Percentiles rank a stretch among this genome's conserved stretches.
phyloP scores from a whole-genome alignment of 768 basidiomycete species.

The Tricholoma hemisulphureum region DNA sequence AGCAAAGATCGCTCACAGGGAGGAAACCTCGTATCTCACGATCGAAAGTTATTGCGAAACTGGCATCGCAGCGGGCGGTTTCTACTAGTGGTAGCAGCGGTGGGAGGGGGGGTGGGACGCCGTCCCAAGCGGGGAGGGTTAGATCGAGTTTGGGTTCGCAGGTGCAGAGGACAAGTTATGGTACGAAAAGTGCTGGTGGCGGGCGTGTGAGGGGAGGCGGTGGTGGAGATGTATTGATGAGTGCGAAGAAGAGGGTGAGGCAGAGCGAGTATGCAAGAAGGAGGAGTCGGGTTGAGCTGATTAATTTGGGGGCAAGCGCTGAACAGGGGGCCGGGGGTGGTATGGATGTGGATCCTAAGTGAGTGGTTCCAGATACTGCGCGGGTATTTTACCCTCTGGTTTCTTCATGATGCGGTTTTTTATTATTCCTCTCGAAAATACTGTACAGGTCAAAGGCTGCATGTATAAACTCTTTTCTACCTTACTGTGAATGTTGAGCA shows the following conservation, averaged over 20 bases:
- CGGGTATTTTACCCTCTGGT: too few relatives aligned
- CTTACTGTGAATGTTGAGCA: too few relatives aligned
- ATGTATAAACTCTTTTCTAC: too few relatives aligned
- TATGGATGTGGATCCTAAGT: not conserved
- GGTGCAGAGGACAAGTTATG: conserved; percentile 39
- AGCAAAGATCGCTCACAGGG: conserved; percentile 36
- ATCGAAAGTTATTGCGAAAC: conserved; percentile 73
- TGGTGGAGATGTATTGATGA: conserved; percentile 47
- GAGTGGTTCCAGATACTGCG: too few relatives aligned
- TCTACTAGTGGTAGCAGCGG: conserved; percentile 9
- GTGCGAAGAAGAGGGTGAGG: conserved; percentile 69
- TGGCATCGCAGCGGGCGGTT: conserved; percentile 70
- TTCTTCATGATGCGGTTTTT: too few relatives aligned
- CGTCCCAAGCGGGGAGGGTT: conserved; percentile 29
- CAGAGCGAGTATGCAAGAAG: conserved; percentile 74
- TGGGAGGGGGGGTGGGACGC: conserved; percentile 10
- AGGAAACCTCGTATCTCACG: conserved; percentile 79
- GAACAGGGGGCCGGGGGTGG: not conserved
- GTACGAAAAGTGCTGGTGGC: conserved; percentile 28
- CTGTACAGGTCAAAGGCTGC: too few relatives aligned
- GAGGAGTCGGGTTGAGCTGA: conserved; percentile 39
- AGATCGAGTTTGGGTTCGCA: conserved; percentile 56
- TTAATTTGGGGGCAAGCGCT: conserved; percentile 2
- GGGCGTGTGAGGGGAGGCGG: conserved; percentile 31
- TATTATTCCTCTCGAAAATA: too few relatives aligned